phyloP scores from a whole-genome alignment of 202 grass and related monocot genomes.

The Hordeum pubiflorum region DNA sequence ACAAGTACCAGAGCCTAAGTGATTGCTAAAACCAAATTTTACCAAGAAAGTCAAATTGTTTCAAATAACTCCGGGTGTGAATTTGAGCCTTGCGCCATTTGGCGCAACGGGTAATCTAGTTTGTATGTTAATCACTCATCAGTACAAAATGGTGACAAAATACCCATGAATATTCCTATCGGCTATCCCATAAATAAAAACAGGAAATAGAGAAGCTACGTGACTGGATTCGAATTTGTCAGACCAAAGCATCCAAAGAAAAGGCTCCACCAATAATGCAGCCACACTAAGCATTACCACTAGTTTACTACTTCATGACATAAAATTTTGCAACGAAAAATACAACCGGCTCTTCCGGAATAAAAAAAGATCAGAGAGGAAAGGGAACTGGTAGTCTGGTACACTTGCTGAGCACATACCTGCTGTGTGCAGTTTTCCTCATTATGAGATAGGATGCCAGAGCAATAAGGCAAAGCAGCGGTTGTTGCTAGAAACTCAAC shows the following conservation, averaged over 20 bases:
- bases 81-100: too few species aligned
- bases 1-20: too few species aligned
- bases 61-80: too few species aligned
- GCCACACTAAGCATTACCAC: not conserved
- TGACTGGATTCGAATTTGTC: not conserved
- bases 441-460: conserved; percentile 10
- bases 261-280: not conserved
- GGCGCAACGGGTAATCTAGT: too few species aligned
- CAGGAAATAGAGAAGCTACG: too few species aligned
- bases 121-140: too few species aligned
- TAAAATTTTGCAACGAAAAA: conserved; percentile 3
- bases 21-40: too few species aligned
- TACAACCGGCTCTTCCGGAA: not conserved
- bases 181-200: too few species aligned
- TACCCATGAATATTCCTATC: too few species aligned
- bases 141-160: too few species aligned
- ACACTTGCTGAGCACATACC: conserved; percentile 30
- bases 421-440: conserved; percentile 13
- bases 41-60: too few species aligned
- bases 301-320: conserved; percentile 9
- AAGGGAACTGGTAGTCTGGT: conserved; percentile 1
- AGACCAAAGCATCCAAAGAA: not conserved
- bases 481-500: not conserved
- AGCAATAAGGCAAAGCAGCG: conserved; percentile 24
- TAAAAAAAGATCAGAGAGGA: conserved; percentile 7